phyloP scores from a whole-genome alignment of 352 stramenopile genomes.

The Saprolegnia parasitica region DNA sequence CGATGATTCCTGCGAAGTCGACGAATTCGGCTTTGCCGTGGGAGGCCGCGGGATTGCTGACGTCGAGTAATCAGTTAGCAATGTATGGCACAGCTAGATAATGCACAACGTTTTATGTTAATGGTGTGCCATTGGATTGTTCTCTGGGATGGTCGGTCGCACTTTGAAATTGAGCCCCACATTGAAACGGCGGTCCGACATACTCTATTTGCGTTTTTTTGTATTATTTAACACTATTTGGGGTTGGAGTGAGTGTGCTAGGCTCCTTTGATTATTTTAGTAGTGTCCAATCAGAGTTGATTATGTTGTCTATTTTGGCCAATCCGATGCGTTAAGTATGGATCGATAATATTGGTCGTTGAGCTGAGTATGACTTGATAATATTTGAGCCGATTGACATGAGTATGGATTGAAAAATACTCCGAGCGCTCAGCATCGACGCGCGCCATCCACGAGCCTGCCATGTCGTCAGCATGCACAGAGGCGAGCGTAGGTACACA shows the following conservation, averaged over 20 bases:
- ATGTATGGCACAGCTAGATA: too few species aligned
- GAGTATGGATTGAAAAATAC: slow-evolving; percentile 3
- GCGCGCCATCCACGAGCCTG: too few species aligned
- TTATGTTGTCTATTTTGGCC: neutral
- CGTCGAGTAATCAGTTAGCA: too few species aligned
- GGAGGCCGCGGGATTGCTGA: too few species aligned
- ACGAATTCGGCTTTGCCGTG: too few species aligned
- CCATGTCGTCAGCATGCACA: too few species aligned
- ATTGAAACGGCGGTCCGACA: neutral
- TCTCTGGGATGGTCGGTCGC: neutral
- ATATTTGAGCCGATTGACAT: slow-evolving; percentile 8
- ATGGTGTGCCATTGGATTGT: too few species aligned
- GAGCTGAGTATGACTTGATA: neutral
- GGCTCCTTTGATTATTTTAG: neutral
- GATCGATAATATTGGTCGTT: neutral
- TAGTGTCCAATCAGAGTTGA: neutral
- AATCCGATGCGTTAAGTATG: neutral
- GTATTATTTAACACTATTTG: neutral
- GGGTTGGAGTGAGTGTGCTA: neutral
- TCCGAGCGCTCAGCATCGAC: neutral
- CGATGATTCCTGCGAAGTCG: too few species aligned
- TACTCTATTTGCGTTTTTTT: neutral
- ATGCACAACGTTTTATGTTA: too few species aligned
- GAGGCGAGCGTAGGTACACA: too few species aligned
- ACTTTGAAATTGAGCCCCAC: neutral